Conservation (phyloP, 495 filamentous ascomycete genomes). For the Daldinia grandis region DNA sequence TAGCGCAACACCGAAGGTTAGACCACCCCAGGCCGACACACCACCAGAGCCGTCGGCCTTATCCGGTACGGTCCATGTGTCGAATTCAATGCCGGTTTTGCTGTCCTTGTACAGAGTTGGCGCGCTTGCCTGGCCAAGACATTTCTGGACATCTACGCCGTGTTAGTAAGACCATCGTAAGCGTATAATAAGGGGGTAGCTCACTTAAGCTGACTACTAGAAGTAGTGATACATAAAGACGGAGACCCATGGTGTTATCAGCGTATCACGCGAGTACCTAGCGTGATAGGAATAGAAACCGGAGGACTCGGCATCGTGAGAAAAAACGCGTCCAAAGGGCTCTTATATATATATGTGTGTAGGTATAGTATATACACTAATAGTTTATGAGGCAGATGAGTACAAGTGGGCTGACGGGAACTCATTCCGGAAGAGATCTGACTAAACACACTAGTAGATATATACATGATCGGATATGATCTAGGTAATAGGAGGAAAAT, state of each 20-base stretch:
- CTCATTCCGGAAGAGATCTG: slow-evolving; percentile 23
- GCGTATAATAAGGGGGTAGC: neutral
- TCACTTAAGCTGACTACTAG: slow-evolving; percentile 37
- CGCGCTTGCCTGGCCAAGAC: slow-evolving; percentile 34
- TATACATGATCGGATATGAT: neutral
- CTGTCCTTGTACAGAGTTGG: slow-evolving; percentile 43
- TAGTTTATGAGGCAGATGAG: slow-evolving; percentile 8
- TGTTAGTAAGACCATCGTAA: slow-evolving; percentile 23
- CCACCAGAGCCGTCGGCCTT: slow-evolving; percentile 25
- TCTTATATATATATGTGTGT: slow-evolving; percentile 13
- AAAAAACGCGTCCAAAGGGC: neutral
- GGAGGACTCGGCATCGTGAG: slow-evolving; percentile 5
- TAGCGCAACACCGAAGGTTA: slow-evolving; percentile 60
- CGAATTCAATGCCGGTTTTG: slow-evolving; percentile 46
- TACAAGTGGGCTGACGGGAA: slow-evolving; percentile 16
- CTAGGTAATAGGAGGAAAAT: slow-evolving; percentile 21
- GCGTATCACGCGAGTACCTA: slow-evolving; percentile 11
- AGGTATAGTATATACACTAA: neutral
- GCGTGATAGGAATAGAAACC: slow-evolving; percentile 3
- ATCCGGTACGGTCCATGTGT: slow-evolving; percentile 43
- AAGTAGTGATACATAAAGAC: slow-evolving; percentile 26
- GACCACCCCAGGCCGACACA: slow-evolving; percentile 44
- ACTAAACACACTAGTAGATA: slow-evolving; percentile 5
- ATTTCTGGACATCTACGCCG: slow-evolving; percentile 36
- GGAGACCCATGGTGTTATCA: slow-evolving; percentile 34